Evolutionary conservation across 345 rosid genomes (phyloP).

Genomic region (Arabidopsis thaliana): DNA sequence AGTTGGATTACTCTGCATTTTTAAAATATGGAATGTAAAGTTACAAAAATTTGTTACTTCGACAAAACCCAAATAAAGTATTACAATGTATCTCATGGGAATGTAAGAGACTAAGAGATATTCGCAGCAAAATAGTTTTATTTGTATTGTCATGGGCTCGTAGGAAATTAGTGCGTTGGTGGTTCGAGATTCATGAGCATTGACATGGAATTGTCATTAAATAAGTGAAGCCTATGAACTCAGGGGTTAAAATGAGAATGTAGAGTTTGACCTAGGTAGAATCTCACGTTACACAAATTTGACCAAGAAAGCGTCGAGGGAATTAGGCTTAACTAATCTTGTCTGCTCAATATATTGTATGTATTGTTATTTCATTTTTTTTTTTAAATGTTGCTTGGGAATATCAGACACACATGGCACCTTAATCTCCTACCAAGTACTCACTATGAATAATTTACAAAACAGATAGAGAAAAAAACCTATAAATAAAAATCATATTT

Average conservation of each 20-base stretch:
- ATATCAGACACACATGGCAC: constrained; percentile 33
- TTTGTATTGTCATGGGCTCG: background rate
- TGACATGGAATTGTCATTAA: background rate
- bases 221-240: background rate
- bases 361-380: background rate
- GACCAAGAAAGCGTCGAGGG: constrained; percentile 2
- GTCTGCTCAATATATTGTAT: constrained; percentile 14
- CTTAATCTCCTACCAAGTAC: constrained; percentile 16
- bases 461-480: background rate
- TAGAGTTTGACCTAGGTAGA: constrained; percentile 23
- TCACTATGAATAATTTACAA: background rate
- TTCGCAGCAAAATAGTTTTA: background rate
- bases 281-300: constrained; percentile 15
- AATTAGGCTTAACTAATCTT: constrained; percentile 9
- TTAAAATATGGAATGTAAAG: too few relatives aligned
- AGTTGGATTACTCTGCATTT: too few relatives aligned
- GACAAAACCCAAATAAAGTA: too few relatives aligned
- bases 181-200: background rate
- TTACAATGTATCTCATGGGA: too few relatives aligned
- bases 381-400: constrained; percentile 18
- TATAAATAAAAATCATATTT: background rate
- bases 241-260: background rate
- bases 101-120: background rate
- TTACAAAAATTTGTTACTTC: too few relatives aligned
- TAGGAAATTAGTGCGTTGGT: background rate